These are phyloP conservation scores for Mycena alexandri DNA, from an alignment of 768 basidiomycete species.

Conservation along the genomic window DNA sequence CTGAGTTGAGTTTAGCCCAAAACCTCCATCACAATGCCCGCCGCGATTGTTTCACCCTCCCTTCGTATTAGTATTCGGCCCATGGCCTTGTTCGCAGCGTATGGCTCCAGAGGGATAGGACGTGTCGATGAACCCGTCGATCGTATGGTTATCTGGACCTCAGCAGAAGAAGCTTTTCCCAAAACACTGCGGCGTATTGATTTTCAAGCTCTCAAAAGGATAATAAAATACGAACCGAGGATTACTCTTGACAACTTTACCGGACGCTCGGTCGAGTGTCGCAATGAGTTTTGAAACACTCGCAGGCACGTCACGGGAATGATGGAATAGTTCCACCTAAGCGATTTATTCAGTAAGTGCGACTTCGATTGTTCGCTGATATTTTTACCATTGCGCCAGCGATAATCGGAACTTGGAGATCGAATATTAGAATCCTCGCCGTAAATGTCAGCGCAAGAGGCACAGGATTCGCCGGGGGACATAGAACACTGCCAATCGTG, in stretches of 20 bases:
- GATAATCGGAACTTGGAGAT: slow-evolving; percentile 90
- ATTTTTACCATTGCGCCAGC: slow-evolving; percentile 82
- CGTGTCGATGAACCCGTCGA: slow-evolving; percentile 59
- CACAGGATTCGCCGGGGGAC: slow-evolving; percentile 77
- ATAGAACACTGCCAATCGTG: slow-evolving; percentile 90
- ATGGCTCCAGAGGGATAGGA: slow-evolving; percentile 89
- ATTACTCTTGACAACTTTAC: slow-evolving; percentile 78
- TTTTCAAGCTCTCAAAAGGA: slow-evolving; percentile 4
- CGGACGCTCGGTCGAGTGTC: slow-evolving; percentile 82
- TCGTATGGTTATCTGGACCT: slow-evolving; percentile 86
- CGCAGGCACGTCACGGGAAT: slow-evolving; percentile 93
- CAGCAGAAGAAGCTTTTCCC: slow-evolving; percentile 86
- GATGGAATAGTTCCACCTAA: slow-evolving; percentile 94
- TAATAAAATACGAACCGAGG: slow-evolving; percentile 71
- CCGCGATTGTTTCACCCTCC: slow-evolving; percentile 94
- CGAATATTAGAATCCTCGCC: slow-evolving; percentile 94
- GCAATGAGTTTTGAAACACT: slow-evolving; percentile 86
- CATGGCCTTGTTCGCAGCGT: slow-evolving; percentile 94
- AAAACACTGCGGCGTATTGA: slow-evolving; percentile 69
- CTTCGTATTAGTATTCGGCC: slow-evolving; percentile 89
- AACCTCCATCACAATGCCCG: slow-evolving; percentile 69
- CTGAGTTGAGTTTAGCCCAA: slow-evolving; percentile 40
- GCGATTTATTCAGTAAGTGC: background rate
- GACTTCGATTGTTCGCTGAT: background rate
- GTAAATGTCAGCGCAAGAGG: slow-evolving; percentile 83